These are phyloP conservation scores for Pseudotulostoma volvatum DNA, from an alignment of 495 filamentous ascomycete genomes.

Conservation along the genomic window DNA sequence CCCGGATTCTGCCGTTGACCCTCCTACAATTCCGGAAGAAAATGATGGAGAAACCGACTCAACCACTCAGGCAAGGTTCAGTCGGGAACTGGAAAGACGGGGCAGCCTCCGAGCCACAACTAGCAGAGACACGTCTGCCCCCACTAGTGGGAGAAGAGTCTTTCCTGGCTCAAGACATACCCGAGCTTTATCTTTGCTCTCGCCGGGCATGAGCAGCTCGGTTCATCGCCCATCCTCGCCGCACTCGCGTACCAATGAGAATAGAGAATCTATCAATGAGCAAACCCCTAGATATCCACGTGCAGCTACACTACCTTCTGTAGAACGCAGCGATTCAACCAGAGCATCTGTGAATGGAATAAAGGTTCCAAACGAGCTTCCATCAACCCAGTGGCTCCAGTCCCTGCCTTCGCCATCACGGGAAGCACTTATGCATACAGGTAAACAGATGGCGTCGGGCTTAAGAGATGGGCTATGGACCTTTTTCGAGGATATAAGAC, in stretches of 20 bases:
- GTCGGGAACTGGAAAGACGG: constrained; percentile 35
- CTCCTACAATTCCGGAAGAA: constrained; percentile 4
- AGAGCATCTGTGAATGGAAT: constrained; percentile 11
- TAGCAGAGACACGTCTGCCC: constrained; percentile 16
- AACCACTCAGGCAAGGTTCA: constrained; percentile 18
- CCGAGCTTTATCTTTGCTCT: constrained; percentile 67
- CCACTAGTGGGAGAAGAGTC: constrained; percentile 37
- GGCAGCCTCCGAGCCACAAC: constrained; percentile 22
- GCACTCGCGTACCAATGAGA: not conserved
- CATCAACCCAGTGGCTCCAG: constrained; percentile 24
- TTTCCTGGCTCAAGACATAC: constrained; percentile 60
- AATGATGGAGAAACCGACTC: constrained; percentile 11
- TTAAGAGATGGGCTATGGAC: constrained; percentile 87
- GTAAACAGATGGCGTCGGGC: constrained; percentile 81
- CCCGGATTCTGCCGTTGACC: constrained; percentile 8
- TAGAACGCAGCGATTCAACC: constrained; percentile 17
- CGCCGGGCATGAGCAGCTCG: constrained; percentile 35
- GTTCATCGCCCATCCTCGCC: constrained; percentile 16
- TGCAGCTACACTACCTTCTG: constrained; percentile 31
- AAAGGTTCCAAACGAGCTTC: constrained; percentile 16
- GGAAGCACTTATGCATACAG: constrained; percentile 45
- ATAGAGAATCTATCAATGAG: constrained; percentile 6
- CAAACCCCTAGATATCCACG: constrained; percentile 28
- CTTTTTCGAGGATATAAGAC: constrained; percentile 86
- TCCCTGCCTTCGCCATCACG: constrained; percentile 30